Percentiles rank a stretch among this genome's conserved stretches.
phyloP scores from a whole-genome alignment of 139 green algal species.

The Coelastrella sp. region DNA sequence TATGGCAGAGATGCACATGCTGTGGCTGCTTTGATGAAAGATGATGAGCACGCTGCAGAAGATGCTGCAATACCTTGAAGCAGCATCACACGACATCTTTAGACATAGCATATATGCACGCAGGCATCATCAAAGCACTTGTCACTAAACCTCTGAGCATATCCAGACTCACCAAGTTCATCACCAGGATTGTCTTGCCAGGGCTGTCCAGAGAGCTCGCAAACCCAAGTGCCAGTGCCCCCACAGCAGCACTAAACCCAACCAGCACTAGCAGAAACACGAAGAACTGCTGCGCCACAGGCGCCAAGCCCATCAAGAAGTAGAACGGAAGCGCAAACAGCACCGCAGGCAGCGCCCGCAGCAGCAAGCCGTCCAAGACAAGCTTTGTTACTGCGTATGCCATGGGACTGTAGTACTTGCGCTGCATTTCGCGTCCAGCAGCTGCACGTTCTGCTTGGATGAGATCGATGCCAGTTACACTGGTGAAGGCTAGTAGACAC shows the following conservation, averaged over 20 bases:
- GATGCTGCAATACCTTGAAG: too few relatives aligned
- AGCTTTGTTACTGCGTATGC: slow-evolving; percentile 76
- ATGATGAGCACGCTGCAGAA: too few relatives aligned
- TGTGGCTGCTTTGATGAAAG: neutral
- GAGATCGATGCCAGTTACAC: slow-evolving; percentile 78
- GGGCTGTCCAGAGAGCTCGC: slow-evolving; percentile 46
- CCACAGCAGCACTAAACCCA: slow-evolving; percentile 65
- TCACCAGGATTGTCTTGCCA: slow-evolving; percentile 74
- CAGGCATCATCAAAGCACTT: too few relatives aligned
- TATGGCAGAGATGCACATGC: too few relatives aligned
- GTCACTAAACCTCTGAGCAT: too few relatives aligned
- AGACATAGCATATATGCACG: too few relatives aligned
- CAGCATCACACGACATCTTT: too few relatives aligned
- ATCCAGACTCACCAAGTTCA: slow-evolving; percentile 71
- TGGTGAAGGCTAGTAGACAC: slow-evolving; percentile 82
- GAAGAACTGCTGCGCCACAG: slow-evolving; percentile 52
- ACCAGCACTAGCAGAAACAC: slow-evolving; percentile 74
- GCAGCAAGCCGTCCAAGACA: slow-evolving; percentile 79
- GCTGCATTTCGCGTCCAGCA: slow-evolving; percentile 60
- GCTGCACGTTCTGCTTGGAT: slow-evolving; percentile 73
- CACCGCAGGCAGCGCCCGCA: slow-evolving; percentile 76
- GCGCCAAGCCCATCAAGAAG: slow-evolving; percentile 72
- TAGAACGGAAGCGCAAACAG: slow-evolving; percentile 78
- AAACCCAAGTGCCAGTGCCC: slow-evolving; percentile 72
- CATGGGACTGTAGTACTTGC: slow-evolving; percentile 70